These are phyloP conservation scores for Corylus heterophylla DNA, from an alignment of 306 rosid genomes.

Conservation along the genomic window DNA sequence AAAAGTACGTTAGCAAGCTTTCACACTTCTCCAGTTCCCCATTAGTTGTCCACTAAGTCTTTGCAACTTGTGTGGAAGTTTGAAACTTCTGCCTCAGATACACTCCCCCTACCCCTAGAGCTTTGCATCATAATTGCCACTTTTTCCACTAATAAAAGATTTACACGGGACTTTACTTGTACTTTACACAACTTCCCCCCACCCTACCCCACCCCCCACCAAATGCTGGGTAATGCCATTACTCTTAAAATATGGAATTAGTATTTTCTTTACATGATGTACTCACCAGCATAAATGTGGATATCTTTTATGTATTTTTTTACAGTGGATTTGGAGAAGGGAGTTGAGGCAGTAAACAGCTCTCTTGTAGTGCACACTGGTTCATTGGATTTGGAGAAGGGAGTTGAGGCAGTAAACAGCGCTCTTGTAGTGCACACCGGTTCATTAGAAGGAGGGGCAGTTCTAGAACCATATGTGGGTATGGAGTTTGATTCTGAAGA, in stretches of 20 bases:
- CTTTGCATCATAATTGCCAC: not conserved
- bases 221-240: not conserved
- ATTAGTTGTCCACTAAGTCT: not conserved
- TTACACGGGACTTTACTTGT: no score
- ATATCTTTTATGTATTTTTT: conserved; percentile 31
- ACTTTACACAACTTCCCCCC: no score
- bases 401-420: no score
- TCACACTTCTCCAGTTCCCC: not conserved
- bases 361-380: no score
- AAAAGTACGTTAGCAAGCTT: not conserved
- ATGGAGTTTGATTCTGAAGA: conserved; percentile 92
- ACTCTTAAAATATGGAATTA: not conserved
- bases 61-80: not conserved
- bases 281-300: conserved; percentile 17
- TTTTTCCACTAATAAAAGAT: no score
- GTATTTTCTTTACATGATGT: not conserved
- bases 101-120: not conserved
- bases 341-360: not conserved
- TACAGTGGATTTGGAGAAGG: conserved; percentile 64
- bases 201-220: no score
- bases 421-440: conserved; percentile 13
- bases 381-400: no score
- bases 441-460: conserved; percentile 47
- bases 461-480: conserved; percentile 74
- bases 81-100: not conserved